Conservation (phyloP, 331 rosid species). For the Pyrus hybrid region DNA sequence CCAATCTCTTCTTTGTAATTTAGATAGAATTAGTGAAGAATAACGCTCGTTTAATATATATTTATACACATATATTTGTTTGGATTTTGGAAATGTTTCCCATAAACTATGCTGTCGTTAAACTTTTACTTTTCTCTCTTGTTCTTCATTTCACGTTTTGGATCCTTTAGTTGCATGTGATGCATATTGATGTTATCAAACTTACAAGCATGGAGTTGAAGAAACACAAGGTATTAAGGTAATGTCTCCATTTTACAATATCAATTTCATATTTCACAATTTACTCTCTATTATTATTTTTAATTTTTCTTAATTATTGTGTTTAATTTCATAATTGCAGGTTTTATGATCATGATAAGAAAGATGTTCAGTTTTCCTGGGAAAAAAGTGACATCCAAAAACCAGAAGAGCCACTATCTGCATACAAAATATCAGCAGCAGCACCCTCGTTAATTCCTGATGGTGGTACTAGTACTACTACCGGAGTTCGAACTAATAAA, state of each 20-base stretch:
- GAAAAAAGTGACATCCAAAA: constrained; percentile 28
- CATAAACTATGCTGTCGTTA: too few species aligned
- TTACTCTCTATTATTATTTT: not conserved
- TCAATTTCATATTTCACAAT: not conserved
- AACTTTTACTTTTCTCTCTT: not conserved
- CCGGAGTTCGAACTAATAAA: not conserved
- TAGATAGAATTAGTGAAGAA: too few species aligned
- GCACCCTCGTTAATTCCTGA: constrained; percentile 26
- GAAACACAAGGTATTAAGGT: constrained; percentile 63
- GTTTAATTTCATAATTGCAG: constrained; percentile 22
- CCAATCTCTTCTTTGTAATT: too few species aligned
- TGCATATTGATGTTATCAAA: not conserved
- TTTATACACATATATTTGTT: too few species aligned
- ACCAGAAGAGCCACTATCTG: constrained; percentile 39
- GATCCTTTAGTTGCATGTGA: not conserved
- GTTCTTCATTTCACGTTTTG: not conserved
- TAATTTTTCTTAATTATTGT: not conserved
- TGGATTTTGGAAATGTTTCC: too few species aligned
- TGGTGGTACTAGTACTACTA: constrained; percentile 6
- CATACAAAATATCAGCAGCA: constrained; percentile 25
- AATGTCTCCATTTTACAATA: not conserved
- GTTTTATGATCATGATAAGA: constrained; percentile 43
- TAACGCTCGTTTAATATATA: too few species aligned
- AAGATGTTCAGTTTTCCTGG: constrained; percentile 29
- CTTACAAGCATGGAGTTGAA: constrained; percentile 41